Evolutionary conservation across 129 eudicot species (phyloP), one percentile per base, ranked within the genome.

Genomic region (Flaveria robusta): DNA sequence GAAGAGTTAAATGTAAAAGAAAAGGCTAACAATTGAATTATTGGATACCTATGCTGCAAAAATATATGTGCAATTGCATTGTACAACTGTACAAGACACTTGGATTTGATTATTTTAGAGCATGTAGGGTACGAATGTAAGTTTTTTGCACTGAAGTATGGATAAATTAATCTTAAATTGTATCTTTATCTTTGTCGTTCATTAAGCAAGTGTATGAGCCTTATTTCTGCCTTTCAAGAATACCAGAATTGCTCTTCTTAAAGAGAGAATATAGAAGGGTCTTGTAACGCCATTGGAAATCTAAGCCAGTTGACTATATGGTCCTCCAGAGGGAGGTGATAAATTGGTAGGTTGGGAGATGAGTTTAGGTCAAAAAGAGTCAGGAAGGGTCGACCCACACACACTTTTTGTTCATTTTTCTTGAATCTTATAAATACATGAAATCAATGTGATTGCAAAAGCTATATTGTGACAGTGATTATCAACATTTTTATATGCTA

Each of bases 291-390:
- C 62, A 42, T 46, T 74, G 70, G 23, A 37, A 56, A 41, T 59
- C 51, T n/a, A 52, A 74, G 70, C 45, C 24, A 45, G 45, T 22
- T 83, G 50, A 64, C 56, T 84, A 58, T 29, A 9, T 75, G 16
- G 16, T 23, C 19, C 29, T 58, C 68, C 22, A 29, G 27, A 72
- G 31, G 46, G 50, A 4, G 24, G 43, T 39, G 39, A 22, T n/a
- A 55, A 68, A 68, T 0, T 10, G 39, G 37, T n/a, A 2, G 55
- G 37, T 20, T 68, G 54, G 72, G 18, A 18, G 22, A 68, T 4
- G 55, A 39, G 34, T 56, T 19, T 16, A 4, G 64, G 27, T 52
- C 59, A 7, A 20, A 22, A 22, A 52, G 59, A n/a, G 12, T 20
- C 64, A 18, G 66, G 39, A 15, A 59, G 66, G 66, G 8, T 26